phyloP scores from a whole-genome alignment of 2,329 filamentous ascomycete species.

The Aspergillus floridensis region DNA sequence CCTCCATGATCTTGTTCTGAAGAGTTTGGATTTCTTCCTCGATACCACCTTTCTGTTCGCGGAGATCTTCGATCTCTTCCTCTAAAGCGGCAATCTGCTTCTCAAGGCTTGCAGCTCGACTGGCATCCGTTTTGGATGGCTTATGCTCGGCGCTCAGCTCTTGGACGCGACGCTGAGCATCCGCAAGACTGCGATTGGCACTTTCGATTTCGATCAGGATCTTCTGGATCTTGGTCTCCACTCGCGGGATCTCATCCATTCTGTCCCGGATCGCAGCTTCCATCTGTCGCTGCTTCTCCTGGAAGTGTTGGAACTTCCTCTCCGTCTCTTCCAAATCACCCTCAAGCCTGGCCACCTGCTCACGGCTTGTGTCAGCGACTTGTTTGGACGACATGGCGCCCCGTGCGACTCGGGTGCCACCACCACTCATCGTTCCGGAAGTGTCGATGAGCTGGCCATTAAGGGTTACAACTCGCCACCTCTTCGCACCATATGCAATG shows the following conservation, averaged over 20 bases:
- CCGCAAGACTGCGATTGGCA: conserved; percentile 75
- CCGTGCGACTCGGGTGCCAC: conserved; percentile 83
- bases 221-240: conserved; percentile 92
- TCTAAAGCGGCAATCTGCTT: conserved; percentile 74
- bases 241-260: conserved; percentile 72
- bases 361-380: conserved; percentile 78
- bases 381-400: conserved; percentile 97
- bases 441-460: conserved; percentile 96
- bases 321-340: conserved; percentile 82
- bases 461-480: conserved; percentile 95
- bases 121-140: conserved; percentile 76
- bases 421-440: conserved; percentile 97
- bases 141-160: conserved; percentile 80
- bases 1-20: conserved; percentile 97
- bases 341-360: conserved; percentile 85
- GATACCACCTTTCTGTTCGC: conserved; percentile 79
- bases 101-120: conserved; percentile 67
- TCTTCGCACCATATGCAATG: conserved; percentile 87
- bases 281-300: conserved; percentile 77
- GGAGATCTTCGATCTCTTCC: conserved; percentile 75
- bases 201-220: conserved; percentile 85
- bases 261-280: conserved; percentile 71
- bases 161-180: conserved; percentile 79
- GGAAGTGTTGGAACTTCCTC: conserved; percentile 76
- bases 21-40: conserved; percentile 90